Evolutionary conservation across 768 basidiomycete genomes (phyloP), one percentile per base, ranked within the genome.

Genomic region (Clitopilus passeckerianus): DNA sequence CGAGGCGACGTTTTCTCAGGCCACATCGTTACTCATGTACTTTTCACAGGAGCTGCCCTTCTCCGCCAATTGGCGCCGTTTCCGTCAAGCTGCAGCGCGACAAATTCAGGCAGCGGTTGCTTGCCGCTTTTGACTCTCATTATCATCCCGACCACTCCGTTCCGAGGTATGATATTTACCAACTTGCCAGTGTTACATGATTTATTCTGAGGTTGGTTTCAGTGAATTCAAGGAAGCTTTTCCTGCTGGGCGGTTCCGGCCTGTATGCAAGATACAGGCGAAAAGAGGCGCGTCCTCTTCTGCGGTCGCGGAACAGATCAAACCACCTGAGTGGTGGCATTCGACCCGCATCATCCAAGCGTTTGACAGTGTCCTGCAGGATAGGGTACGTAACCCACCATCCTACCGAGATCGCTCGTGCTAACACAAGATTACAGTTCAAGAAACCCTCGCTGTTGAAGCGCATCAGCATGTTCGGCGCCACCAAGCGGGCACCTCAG

Each of bases 161-260:
- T 41, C 87, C 90, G 9, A 87, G 84, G 86, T 86, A 62, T 34
- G 64, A 46, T n/a, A 33, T 71, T 65, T 35, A 24, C 34, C 34
- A 43, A 57, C 43, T 55, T 10, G 16, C 5, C 53, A 22, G 41
- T 34, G 53, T 60, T 16, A 62, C 33, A 8, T 24, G 34, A 55
- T 59, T 57, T 59, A 55, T 59, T 61, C 30, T 58, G 16, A 61
- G 4, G n/a, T 16, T 50, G 34, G 64, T 41, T 66, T 35, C 61
- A 91, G 92, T 63, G 95, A 96, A 73, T 93, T 95, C 77, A 95
- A 95, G 70, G 91, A 96, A 67, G 91, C 94, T 1, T 97, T 95
- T 75, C 95, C 95, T 6, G 92, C 91, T 1, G 93, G 94, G 34
- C 81, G 91, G 35, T 95, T 97, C 79, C 79, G 94, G 15, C 93